Evolutionary conservation across 768 basidiomycete genomes (phyloP), one percentile per base, ranked within the genome.

Genomic region (Pilatotrama ljubarskyi): DNA sequence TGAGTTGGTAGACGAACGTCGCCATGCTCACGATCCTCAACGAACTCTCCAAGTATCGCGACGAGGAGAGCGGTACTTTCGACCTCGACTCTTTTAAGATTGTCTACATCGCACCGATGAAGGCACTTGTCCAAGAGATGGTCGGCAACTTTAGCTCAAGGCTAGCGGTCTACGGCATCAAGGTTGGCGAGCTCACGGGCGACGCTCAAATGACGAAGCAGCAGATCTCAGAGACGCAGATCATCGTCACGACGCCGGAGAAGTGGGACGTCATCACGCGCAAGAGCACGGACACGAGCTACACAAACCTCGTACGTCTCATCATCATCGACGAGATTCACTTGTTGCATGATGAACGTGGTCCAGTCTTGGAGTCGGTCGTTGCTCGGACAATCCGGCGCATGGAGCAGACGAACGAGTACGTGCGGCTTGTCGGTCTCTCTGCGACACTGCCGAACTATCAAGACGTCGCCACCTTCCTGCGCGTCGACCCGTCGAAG

Each of bases 201-300:
- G 97, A 99, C 73, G 84, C 93, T 25, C 95, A 98, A 80, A 91
- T 98, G 84, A 99, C 95, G 54, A 99, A 98, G 73, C 88, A 92
- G 62, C 96, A 98, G 73, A 98, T 98, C 54, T 77, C 94, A 9
- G 95, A 95, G 69, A 97, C 96, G 0, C 95, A 98, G 70, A 93
- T 99, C 69, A 98, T 98, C 73, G 95, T 98, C 63, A 97, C 95
- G 0, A 98, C 97, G 0, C 97, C 96, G 0, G 97, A 99, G 77
- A 98, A 99, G 73, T 99, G 94, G 93, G 96, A 99, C 66, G 97
- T 99, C 69, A 96, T 99, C 72, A 98, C 96, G 5, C 89, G 97
- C 67, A 99, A 99, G 78, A 91, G 87, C 65, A 96, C 95, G 0
- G 97, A 98, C 68, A 95, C 93, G 18, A 91, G 89, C 63, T 98